Evolutionary conservation across 2,329 filamentous ascomycete species (phyloP).

Genomic region (Neofusicoccum umdonicola): DNA sequence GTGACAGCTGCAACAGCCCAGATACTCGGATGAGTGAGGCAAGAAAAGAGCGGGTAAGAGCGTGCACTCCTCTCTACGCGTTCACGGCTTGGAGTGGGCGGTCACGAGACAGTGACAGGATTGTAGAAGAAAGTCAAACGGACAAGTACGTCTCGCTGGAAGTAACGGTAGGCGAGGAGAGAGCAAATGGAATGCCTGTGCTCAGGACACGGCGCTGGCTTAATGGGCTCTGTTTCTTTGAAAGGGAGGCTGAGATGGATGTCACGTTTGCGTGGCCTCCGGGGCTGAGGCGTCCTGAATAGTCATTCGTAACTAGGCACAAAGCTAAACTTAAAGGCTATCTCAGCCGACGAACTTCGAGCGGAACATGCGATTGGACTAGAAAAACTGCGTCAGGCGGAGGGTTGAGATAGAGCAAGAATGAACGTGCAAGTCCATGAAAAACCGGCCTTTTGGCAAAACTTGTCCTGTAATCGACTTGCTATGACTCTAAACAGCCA

Average conservation of each 20-base stretch:
- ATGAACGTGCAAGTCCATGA: no score
- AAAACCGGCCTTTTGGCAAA: no score
- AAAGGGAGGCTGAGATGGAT: neutral
- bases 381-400: no score
- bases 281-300: neutral
- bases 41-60: neutral
- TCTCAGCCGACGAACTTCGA: no score
- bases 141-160: slow-evolving; percentile 17
- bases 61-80: neutral
- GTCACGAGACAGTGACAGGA: neutral
- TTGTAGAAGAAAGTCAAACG: neutral
- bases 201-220: slow-evolving; percentile 6
- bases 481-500: no score
- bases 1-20: neutral
- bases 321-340: no score
- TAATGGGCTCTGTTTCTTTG: slow-evolving; percentile 13
- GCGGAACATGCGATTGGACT: no score
- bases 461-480: no score
- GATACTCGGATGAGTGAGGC: neutral
- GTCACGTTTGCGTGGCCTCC: slow-evolving; percentile 11
- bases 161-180: neutral
- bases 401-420: no score
- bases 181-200: neutral
- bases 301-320: no score
- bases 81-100: slow-evolving; percentile 14